These are phyloP conservation scores for Uronychia binucleata DNA, from an alignment of 73 alveolate genomes.

Conservation along the genomic window DNA sequence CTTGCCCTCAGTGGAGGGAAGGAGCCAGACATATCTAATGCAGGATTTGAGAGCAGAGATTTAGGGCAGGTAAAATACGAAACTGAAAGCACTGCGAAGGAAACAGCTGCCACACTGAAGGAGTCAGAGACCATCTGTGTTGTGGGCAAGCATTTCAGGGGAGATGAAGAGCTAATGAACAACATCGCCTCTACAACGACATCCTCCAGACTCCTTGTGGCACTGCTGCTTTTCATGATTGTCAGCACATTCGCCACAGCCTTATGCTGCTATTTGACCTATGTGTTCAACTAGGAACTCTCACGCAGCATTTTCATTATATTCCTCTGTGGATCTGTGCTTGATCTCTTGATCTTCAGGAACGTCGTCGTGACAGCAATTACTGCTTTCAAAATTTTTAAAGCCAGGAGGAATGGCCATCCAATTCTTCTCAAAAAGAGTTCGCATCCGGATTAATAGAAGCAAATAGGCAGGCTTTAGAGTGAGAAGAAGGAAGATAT, in stretches of 20 bases:
- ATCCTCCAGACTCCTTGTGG: not conserved
- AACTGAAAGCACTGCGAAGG: too few relatives aligned
- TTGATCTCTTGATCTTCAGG: not conserved
- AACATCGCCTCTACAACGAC: not conserved
- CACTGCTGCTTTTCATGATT: not conserved
- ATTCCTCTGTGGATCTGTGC: not conserved
- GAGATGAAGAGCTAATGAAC: not conserved
- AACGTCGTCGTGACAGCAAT: not conserved
- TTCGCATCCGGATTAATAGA: not conserved
- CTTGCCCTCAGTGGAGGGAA: too few relatives aligned
- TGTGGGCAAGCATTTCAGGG: not conserved
- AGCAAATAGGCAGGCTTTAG: not conserved
- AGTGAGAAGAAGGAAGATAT: not conserved
- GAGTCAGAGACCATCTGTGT: not conserved
- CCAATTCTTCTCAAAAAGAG: not conserved
- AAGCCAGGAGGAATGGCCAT: not conserved
- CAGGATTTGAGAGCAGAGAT: too few relatives aligned
- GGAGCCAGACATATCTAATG: too few relatives aligned
- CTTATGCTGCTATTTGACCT: not conserved
- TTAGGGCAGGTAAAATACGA: too few relatives aligned
- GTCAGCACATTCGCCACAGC: not conserved
- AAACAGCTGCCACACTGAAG: too few relatives aligned
- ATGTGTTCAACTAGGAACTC: not conserved
- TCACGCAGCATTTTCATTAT: not conserved
- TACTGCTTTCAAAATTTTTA: not conserved